Percentiles rank a stretch among this genome's conserved stretches.
Evolutionary conservation across 176 grass and related monocot genomes (phyloP).

Genomic region (Triticum monococcum): DNA sequence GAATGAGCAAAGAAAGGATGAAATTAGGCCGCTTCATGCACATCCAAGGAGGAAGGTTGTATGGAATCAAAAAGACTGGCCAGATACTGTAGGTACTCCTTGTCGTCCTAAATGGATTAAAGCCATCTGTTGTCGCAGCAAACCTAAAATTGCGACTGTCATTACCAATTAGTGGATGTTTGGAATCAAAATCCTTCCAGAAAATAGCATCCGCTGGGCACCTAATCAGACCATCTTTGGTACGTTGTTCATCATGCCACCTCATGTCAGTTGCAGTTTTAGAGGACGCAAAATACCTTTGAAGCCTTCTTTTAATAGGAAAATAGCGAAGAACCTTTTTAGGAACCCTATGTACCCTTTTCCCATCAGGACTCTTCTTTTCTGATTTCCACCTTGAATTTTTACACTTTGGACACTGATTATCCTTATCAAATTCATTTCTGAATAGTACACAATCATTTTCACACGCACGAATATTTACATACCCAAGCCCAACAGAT

Average conservation of each 20-base stretch:
- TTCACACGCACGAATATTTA: too few relatives aligned
- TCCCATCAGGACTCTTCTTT: neutral
- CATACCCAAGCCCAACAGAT: too few relatives aligned
- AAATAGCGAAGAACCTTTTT: neutral
- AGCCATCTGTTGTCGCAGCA: too few relatives aligned
- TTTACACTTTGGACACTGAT: neutral
- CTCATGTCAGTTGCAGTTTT: neutral
- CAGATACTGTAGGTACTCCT: too few relatives aligned
- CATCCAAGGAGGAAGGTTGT: neutral
- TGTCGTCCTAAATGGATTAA: too few relatives aligned
- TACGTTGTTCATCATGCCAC: neutral
- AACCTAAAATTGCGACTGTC: too few relatives aligned
- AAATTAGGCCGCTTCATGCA: slow-evolving; percentile 17
- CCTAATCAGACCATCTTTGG: neutral
- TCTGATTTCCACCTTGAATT: neutral
- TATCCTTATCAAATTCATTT: neutral
- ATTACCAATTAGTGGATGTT: too few relatives aligned
- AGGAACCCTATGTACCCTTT: neutral
- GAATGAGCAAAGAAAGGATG: neutral
- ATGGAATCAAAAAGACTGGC: too few relatives aligned
- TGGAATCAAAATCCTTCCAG: too few relatives aligned
- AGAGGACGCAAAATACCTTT: neutral
- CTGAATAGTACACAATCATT: too few relatives aligned
- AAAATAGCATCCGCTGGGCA: neutral
- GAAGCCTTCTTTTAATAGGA: neutral